Evolutionary conservation across 1,139 yeast genomes (phyloP), one percentile per base, ranked within the genome.

Genomic region (Yamadazyma dushanensis): DNA sequence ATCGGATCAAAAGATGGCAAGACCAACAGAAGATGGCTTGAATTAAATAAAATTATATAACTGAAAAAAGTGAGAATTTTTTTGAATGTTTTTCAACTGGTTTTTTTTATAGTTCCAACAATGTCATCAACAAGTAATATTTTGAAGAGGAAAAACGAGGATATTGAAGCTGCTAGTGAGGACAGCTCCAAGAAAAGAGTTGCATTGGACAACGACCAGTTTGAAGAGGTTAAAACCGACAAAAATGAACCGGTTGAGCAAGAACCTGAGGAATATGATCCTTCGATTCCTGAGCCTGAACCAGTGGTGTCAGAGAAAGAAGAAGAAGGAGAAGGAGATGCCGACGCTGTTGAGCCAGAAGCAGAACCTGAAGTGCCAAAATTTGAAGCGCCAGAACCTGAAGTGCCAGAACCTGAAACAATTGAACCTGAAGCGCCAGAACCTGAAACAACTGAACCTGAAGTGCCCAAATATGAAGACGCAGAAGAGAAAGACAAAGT

Each of bases 71-170:
- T 25, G 27, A 14, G 27, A 13, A 16, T n/a, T n/a, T n/a, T 11
- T 14, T 16, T 14, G n/a, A 21, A 5, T 21, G 14, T 25, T 25
- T 25, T 26, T 16, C 18, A 22, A 24, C 8, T 17, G 10, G 13
- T 29, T 34, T 29, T 33, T n/a, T 14, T 17, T 27, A 16, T 14
- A 13, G 4, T 3, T 8, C 10, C n/a, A n/a, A 29, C 28, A 19
- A 46, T 46, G 49, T 39, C 47, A 23, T 32, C 55, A 9, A 51
- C 42, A 34, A 47, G 37, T 27, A 46, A 41, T 31, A 31, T 41
- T 3, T 66, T 80, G 54, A 84, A 84, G 55, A 73, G 94, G 41
- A 83, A 83, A 65, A 83, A 79, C 61, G 89, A 83, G 45, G 76
- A 70, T 36, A 47, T 49, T 26, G 83, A 77, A 34, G 50, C 56